A percentile compares a stretch with the other conserved stretches of the same genome.
Conservation (phyloP, 2,329 filamentous ascomycete genomes). For the Stachybotrys elegans region DNA sequence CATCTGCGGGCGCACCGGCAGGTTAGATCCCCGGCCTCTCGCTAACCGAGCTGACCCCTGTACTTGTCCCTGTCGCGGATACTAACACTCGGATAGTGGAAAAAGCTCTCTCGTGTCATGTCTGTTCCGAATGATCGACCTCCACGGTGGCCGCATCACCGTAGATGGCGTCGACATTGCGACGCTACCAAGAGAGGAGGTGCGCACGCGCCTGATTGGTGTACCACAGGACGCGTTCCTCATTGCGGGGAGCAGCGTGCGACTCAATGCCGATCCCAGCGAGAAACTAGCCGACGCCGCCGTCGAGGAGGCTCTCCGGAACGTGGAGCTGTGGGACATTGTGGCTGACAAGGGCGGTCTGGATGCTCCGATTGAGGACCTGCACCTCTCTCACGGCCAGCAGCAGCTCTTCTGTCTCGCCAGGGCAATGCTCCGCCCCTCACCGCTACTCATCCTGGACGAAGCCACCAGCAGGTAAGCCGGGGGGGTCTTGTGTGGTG, state of each 20-base stretch:
- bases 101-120: slow-evolving; percentile 36
- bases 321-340: slow-evolving; percentile 38
- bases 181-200: slow-evolving; percentile 16
- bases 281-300: slow-evolving; percentile 28
- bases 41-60: too few species aligned
- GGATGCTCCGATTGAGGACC: slow-evolving; percentile 22
- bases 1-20: slow-evolving; percentile 1
- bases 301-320: slow-evolving; percentile 37
- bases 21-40: neutral
- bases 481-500: too few species aligned
- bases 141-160: slow-evolving; percentile 33
- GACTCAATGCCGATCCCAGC: slow-evolving; percentile 42
- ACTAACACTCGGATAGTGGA: slow-evolving; percentile 35
- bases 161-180: slow-evolving; percentile 37
- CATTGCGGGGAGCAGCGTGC: slow-evolving; percentile 35
- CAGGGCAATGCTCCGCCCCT: slow-evolving; percentile 34
- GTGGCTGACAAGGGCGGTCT: slow-evolving; percentile 33
- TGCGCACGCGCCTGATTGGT: slow-evolving; percentile 29
- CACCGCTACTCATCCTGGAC: slow-evolving; percentile 35
- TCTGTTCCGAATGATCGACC: slow-evolving; percentile 40
- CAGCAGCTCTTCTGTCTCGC: slow-evolving; percentile 44
- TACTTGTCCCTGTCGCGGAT: too few species aligned
- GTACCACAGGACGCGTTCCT: slow-evolving; percentile 48
- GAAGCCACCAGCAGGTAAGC: slow-evolving; percentile 34
- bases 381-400: slow-evolving; percentile 39